Base-by-base conservation (phyloP, 176 grass and related monocot species). In the Oryza officinalis region DNA sequence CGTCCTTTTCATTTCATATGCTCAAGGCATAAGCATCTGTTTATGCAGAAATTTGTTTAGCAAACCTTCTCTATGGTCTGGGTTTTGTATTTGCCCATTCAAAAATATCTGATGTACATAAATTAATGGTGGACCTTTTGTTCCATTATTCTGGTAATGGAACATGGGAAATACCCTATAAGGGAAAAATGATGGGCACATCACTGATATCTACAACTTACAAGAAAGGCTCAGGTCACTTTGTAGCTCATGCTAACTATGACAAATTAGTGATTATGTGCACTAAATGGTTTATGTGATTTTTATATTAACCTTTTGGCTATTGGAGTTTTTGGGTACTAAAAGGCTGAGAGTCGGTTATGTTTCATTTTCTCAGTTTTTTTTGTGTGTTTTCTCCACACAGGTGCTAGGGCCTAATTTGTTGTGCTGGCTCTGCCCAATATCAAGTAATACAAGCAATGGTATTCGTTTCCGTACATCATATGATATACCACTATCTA, bases 331-430 rank as follows among this genome's bases (percentile, higher is more conserved):
- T 90, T 47, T 59, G 22, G 4, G 26, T 74, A 46, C 57, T 69
- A 82, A 72, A 4, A 1, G 47, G 7, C 28, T 60, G 37, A 87
- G 3, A 18, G 68, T 78, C 18, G 27, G 31, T 50, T 50, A 76
- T 37, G 38, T 63, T 27, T 30, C 8, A n/a, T 57, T 41, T 79
- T 79, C 43, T 41, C 10, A 26, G 38, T 23, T 37, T 54, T 89
- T 76, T 74, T 1, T 20, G 4, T 57, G 20, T 57, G 52, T 69
- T 72, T 80, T 64, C 15, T 72, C 20, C 65, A 33, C 20, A 57
- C 86, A 92, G 95, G 89, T 98, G 8, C 70, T 98, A 74, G 95
- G 95, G 49, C 85, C 82, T 22, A 98, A 93, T 73, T 76, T 93
- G 30, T 77, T 94, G 11, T 95, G 87, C 88, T 98, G 96, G 92